Evolutionary conservation across 2,329 filamentous ascomycete species (phyloP), one percentile per base, ranked within the genome.

Genomic region (Penicillium sp.): DNA sequence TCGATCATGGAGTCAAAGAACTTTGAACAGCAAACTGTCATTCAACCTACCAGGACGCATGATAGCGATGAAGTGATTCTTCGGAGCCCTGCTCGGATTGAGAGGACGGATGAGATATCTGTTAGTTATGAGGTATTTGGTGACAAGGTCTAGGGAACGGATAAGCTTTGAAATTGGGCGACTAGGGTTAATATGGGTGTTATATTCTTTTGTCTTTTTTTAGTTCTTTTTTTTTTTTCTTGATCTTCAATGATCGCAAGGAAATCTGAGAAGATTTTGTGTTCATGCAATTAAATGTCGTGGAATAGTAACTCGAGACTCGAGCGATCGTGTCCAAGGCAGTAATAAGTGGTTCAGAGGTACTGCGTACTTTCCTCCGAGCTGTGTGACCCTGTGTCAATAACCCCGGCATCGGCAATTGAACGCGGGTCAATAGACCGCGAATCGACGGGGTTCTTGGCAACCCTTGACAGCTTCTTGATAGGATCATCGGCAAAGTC

Each of bases 31-130:
- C 48, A 55, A 37, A 55, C 39, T 10, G 26, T 50, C 7, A 54
- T 55, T 14, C 44, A 56, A 6, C 50, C 52, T 29, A 43, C 31
- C 13, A 31, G 19, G 2, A 55, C 52, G 8, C 57, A 64, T 21
- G 46, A 43, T 5, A 66, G 64, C 16, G 52, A 66, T 33, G 63
- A 67, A 51, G 49, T 55, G 43, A 67, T 67, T 24, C 53, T 67
- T 9, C 50, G 48, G 1, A 58, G 55, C 14, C 62, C 53, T 7
- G 60, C 62, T 5, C 63, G 59, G 1, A 67, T 67, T 48, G 63
- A 61, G 33, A 57, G 63, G n/a, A 67, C 59, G 10, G 64, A 67
- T 39, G 63, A 64, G 47, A 47, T 66, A 19, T 55, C 56, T 1
- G 56, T 66, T 43, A 62, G 53, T 14, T 62, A 60, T 47, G 59